Conservation (phyloP, 176 grass and related monocot genomes). For the Phoenix dactylifera region DNA sequence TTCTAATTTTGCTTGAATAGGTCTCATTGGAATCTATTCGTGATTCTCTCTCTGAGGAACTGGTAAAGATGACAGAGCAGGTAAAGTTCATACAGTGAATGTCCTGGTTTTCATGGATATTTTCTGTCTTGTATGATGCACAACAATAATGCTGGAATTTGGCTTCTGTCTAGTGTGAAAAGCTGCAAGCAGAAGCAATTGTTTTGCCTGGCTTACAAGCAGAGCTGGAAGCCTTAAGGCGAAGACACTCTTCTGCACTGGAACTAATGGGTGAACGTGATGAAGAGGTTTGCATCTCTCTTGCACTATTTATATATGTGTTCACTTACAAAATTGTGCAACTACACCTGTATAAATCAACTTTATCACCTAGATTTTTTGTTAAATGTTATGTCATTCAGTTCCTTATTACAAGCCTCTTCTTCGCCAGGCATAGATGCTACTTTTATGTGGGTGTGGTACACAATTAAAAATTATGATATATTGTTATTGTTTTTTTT, state of each 20-base stretch:
- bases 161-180: conserved; percentile 70
- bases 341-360: no score
- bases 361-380: no score
- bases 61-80: conserved; percentile 98
- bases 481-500: no score
- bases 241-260: conserved; percentile 77
- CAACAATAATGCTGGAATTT: background rate
- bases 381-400: no score
- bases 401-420: no score
- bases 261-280: conserved; percentile 99
- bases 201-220: conserved; percentile 79
- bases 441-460: no score
- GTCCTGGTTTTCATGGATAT: no score
- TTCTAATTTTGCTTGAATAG: conserved; percentile 21
- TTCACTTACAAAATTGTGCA: no score
- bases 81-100: conserved; percentile 25
- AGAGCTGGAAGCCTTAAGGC: conserved; percentile 83
- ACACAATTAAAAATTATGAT: no score
- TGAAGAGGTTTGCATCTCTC: conserved; percentile 59
- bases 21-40: conserved; percentile 91
- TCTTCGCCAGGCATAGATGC: no score
- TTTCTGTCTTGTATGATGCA: conserved; percentile 5
- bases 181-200: conserved; percentile 56
- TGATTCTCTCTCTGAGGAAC: conserved; percentile 83
- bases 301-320: conserved; percentile 9